Evolutionary conservation across 495 filamentous ascomycete genomes (phyloP), one percentile per base, ranked within the genome.

Genomic region (Podospora comata): DNA sequence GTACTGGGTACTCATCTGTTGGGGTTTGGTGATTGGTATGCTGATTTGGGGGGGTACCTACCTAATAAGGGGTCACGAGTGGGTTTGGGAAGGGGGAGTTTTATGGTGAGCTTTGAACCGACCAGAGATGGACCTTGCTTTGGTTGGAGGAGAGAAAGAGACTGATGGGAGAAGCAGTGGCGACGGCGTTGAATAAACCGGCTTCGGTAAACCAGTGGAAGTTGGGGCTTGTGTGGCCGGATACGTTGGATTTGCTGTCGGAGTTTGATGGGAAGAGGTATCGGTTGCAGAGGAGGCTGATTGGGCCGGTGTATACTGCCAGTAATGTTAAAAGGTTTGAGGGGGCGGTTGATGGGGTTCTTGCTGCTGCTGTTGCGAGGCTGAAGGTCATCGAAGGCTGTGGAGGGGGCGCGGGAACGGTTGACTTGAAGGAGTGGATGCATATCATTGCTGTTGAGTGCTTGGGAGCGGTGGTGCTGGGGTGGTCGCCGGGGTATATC

Each of bases 381-480:
- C 54, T 82, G 3, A 70, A 64, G 23, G 27, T 26, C 0, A 62
- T 78, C 0, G 59, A 74, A 0, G 23, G 55, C 6, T 5, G 23
- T 2, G 80, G 77, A 0, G 59, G 69, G 23, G 76, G 78, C 23
- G 13, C 13, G 39, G 11, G 39, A 16, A 48, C 39, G 39, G 54
- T 80, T 0, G 79, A 81, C 34, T 64, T 81, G 19, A 78, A 77
- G 56, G 72, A 79, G 39, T 82, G 80, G 79, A 75, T 82, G 74
- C 80, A 82, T 67, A 75, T 82, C 62, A 66, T 79, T 5, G 76
- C 74, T 4, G 80, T 82, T 19, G 80, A 82, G 44, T 80, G 76
- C 32, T 73, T 82, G 1, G 78, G 78, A 0, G 78, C 77, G 0
- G 76, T 79, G 3, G 79, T 81, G 0, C 65, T 82, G 0, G 73